Base-by-base conservation (phyloP, 1,284 basidiomycete species). In the Austroboletus novae-zelandiae region DNA sequence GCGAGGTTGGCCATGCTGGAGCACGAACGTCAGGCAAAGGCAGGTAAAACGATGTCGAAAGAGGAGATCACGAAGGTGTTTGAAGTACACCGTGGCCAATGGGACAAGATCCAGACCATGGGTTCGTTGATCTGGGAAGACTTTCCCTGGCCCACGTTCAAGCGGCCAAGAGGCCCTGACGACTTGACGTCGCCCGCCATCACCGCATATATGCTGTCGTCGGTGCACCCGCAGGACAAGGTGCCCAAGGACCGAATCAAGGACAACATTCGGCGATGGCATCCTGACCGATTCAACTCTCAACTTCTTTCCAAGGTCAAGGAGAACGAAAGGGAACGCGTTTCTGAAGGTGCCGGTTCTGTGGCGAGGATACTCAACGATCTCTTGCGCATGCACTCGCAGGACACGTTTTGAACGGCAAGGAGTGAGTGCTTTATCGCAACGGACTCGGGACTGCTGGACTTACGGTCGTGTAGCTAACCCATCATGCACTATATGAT, bases 101-200 rank as follows among this genome's bases (percentile, higher is more conserved):
- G 85, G 85, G 64, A 68, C 34, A 71, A 71, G 53, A 67, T 84
- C 42, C 72, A 57, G 55, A 58, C 51, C 13, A n/a, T 60, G 35
- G 51, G 60, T 40, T 58, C 61, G 47, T 61, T 77, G 44, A 62
- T 61, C 45, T 87, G 84, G 84, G 70, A 75, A 34, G 74, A 75
- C 55, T 80, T 89, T 58, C 86, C 87, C 20, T 89, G 86, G 86
- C 86, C 87, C 1, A 72, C 80, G 68, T 71, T 86, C 60, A 79
- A 73, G 62, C 70, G 70, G 39, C 81, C 84, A 4, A 71, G 65
- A 23, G 64, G 61, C 27, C 75, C 80, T 9, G 83, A 85, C 36
- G 83, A 85, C 5, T 71, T 89, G 55, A 84, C 79, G 2, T 67
- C 73, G 15, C 61, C 69, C 18, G 74, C 73, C 10, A 77, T 89